Evolutionary conservation across 2,329 filamentous ascomycete genomes (phyloP), one percentile per base, ranked within the genome.

Genomic region (Aureobasidium vineae): DNA sequence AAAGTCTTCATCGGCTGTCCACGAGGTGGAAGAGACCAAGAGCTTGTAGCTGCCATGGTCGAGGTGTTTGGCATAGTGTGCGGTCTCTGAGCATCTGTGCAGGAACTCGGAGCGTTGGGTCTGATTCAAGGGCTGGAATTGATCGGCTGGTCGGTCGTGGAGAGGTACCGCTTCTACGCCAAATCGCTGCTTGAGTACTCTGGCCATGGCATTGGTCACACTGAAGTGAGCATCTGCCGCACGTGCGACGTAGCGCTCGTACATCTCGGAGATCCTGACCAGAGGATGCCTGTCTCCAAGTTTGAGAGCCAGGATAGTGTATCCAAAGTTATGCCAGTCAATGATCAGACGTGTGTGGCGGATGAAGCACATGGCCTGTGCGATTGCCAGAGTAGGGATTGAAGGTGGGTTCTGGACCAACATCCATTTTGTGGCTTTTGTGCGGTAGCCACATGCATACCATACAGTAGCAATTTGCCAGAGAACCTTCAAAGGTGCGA

Each of bases 321-420:
- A 97, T 71, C 94, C 95, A 77, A 97, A 98, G 78, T 99, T 99
- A 81, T 99, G 95, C 95, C 95, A 99, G 80, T 99, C 95, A 65
- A 98, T 90, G 68, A 98, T 83, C 4, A 99, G 84, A 66, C 86
- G 86, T 45, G 91, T 96, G 71, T 91, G 89, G 59, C 95, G 88
- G 60, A 96, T 77, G 71, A 88, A 85, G 72, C 90, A 91, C 56
- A 91, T 83, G 3, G 93, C 69, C 26, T 88, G 82, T 19, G 91
- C 90, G 43, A 97, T 81, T 61, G 89, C 85, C 26, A 99, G 85
- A 0, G 92, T 96, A 0, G 95, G 95, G 67, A 98, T 97, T 0
- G 94, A 95, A 0, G 95, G 95, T 7, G 95, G 95, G 72, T 98
- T 99, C 84, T 97, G 78, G 26, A 97, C 89, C 10, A 98, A 84